A percentile compares a stretch with the other conserved stretches of the same genome.
Evolutionary conservation across 1,139 yeast genomes (phyloP).

Genomic region (Sugiyamaella paludigena): DNA sequence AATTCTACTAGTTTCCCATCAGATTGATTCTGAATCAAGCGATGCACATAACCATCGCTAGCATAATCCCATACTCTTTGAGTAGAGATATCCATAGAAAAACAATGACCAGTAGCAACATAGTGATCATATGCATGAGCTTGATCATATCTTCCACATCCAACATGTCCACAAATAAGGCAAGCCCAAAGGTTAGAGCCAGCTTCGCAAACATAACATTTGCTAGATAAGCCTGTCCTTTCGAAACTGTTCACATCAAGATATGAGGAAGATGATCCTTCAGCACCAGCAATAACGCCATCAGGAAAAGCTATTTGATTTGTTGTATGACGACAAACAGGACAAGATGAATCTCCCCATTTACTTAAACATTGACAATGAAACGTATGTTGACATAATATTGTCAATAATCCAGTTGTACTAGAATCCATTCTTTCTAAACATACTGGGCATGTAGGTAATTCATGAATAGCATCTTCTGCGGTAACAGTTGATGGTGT

Average conservation of each 20-base stretch:
- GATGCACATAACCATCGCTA: conserved; percentile 86
- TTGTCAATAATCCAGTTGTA: conserved; percentile 78
- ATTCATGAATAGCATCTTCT: conserved; percentile 43
- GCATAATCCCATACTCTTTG: conserved; percentile 97
- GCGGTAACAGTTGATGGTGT: conserved; percentile 2
- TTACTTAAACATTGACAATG: conserved; percentile 85
- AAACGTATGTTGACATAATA: conserved; percentile 91
- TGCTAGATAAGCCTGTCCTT: conserved; percentile 19
- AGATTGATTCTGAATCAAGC: conserved; percentile 72
- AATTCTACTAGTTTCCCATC: conserved; percentile 29
- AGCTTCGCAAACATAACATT: conserved; percentile 56
- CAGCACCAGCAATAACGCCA: conserved; percentile 19
- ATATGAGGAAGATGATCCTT: not conserved
- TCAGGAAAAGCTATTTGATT: conserved; percentile 1
- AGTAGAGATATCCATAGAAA: conserved; percentile 82
- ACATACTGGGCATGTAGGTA: conserved; percentile 94
- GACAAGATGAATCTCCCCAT: conserved; percentile 92
- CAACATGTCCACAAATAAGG: conserved; percentile 81
- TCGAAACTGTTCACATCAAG: conserved; percentile 4
- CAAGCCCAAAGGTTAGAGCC: conserved; percentile 83
- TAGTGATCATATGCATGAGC: conserved; percentile 88
- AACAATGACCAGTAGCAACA: conserved; percentile 76
- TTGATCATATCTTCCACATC: conserved; percentile 86
- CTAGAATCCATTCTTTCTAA: conserved; percentile 84
- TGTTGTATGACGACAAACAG: conserved; percentile 78